Evolutionary conservation across 371 early-diverging fungal species (phyloP).

Genomic region (Blakeslea trispora): DNA sequence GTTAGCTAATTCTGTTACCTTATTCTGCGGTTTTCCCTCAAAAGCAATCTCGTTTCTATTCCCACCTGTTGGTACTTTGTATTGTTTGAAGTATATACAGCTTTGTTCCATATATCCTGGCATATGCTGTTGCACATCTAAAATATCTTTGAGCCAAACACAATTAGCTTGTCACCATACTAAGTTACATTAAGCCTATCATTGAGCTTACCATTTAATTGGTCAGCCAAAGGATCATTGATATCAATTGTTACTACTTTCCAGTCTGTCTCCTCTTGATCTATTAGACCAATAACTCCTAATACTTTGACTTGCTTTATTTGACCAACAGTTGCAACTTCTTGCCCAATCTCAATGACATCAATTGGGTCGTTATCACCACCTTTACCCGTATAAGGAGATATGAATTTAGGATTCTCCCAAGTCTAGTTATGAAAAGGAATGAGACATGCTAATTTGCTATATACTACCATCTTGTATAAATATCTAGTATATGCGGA

Average conservation of each 20-base stretch:
- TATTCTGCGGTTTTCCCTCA: constrained; percentile 82
- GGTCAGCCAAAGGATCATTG: constrained; percentile 83
- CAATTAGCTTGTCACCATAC: background rate
- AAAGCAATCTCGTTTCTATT: constrained; percentile 91
- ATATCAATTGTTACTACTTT: constrained; percentile 94
- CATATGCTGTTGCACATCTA: constrained; percentile 84
- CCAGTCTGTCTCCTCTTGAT: constrained; percentile 98
- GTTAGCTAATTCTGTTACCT: constrained; percentile 38
- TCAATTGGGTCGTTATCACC: constrained; percentile 98
- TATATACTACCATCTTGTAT: too few relatives aligned
- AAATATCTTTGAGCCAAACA: constrained; percentile 57
- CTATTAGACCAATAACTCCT: constrained; percentile 92
- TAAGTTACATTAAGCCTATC: background rate
- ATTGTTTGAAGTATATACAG: constrained; percentile 86
- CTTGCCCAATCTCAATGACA: constrained; percentile 76
- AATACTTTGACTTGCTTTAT: constrained; percentile 93
- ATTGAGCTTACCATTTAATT: constrained; percentile 66
- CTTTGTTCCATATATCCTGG: constrained; percentile 86
- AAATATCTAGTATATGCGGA: background rate
- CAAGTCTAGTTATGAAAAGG: constrained; percentile 66
- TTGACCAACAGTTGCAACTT: constrained; percentile 40
- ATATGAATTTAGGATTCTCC: constrained; percentile 88
- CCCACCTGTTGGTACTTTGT: constrained; percentile 94
- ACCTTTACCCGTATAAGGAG: constrained; percentile 77
- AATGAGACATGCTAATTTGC: too few relatives aligned